These are phyloP conservation scores for Trichocladium uniseriatum DNA, from an alignment of 495 filamentous ascomycete genomes.

Conservation along the genomic window DNA sequence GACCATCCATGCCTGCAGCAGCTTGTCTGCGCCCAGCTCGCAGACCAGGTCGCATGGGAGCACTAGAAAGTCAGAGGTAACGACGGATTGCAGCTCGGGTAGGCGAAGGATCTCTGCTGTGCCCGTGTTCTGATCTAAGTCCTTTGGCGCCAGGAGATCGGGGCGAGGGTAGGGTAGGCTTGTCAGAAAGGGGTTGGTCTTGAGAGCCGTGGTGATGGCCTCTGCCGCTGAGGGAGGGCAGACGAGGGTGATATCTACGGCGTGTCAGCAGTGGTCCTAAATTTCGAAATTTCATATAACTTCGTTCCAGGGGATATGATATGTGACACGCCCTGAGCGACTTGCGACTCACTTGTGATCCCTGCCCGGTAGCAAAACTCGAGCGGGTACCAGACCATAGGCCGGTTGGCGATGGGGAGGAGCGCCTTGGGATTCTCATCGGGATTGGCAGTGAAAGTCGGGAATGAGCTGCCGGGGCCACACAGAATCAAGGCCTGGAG, in stretches of 20 bases:
- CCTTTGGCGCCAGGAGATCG: constrained; percentile 62
- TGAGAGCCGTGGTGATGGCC: constrained; percentile 67
- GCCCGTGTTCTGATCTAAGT: constrained; percentile 65
- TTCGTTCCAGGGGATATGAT: too few relatives aligned
- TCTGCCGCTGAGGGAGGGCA: constrained; percentile 65
- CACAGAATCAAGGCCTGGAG: constrained; percentile 92
- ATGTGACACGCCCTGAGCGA: background rate
- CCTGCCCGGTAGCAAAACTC: constrained; percentile 85
- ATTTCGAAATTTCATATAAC: too few relatives aligned
- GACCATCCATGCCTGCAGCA: constrained; percentile 90
- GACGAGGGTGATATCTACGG: constrained; percentile 68
- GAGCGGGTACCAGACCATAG: constrained; percentile 92
- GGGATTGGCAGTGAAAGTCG: constrained; percentile 83
- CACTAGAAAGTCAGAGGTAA: constrained; percentile 80
- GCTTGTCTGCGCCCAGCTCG: constrained; percentile 70
- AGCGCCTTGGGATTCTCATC: constrained; percentile 87
- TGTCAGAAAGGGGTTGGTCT: constrained; percentile 80
- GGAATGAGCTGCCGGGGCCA: constrained; percentile 80
- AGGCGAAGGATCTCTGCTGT: constrained; percentile 86
- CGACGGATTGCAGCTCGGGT: constrained; percentile 56
- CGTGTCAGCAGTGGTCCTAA: background rate
- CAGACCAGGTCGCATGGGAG: constrained; percentile 91
- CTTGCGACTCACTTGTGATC: constrained; percentile 53
- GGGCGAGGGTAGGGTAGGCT: constrained; percentile 65
- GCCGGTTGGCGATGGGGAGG: constrained; percentile 84